A percentile compares a stretch with the other conserved stretches of the same genome.
These are phyloP conservation scores for Candida maesae DNA, from an alignment of 805 yeast genomes.

Conservation along the genomic window DNA sequence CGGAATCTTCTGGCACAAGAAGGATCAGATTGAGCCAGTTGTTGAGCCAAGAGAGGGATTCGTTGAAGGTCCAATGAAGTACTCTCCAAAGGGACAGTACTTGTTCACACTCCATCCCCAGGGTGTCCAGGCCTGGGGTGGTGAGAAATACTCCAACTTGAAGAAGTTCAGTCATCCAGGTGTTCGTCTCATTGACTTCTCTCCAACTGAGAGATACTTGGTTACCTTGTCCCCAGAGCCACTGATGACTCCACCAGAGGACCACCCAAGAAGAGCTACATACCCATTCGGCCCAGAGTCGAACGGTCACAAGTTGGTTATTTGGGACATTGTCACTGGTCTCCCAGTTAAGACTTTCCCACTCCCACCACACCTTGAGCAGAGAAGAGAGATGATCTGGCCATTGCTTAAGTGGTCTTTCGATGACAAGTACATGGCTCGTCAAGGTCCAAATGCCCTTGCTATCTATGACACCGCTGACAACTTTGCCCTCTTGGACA, in stretches of 20 bases:
- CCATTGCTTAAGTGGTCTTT: slow-evolving; percentile 95
- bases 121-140: slow-evolving; percentile 97
- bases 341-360: slow-evolving; percentile 88
- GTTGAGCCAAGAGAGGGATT: slow-evolving; percentile 78
- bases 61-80: slow-evolving; percentile 84
- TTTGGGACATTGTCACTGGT: slow-evolving; percentile 88
- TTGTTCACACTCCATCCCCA: slow-evolving; percentile 85
- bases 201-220: slow-evolving; percentile 87
- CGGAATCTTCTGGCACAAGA: slow-evolving; percentile 82
- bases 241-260: slow-evolving; percentile 63
- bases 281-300: slow-evolving; percentile 85
- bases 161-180: slow-evolving; percentile 83
- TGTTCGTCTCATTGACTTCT: slow-evolving; percentile 84
- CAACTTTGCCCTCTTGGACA: slow-evolving; percentile 76
- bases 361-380: slow-evolving; percentile 67
- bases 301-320: slow-evolving; percentile 88
- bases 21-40: slow-evolving; percentile 67
- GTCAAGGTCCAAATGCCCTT: slow-evolving; percentile 89
- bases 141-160: slow-evolving; percentile 67
- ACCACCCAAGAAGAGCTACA: slow-evolving; percentile 56
- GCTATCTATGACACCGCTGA: slow-evolving; percentile 81
- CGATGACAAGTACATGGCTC: slow-evolving; percentile 91
- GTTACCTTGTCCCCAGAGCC: slow-evolving; percentile 90
- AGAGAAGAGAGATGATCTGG: slow-evolving; percentile 76
- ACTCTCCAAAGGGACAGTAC: slow-evolving; percentile 92